Base-by-base conservation (phyloP, 495 filamentous ascomycete genomes). In the Aspergillus incahuasiensis region DNA sequence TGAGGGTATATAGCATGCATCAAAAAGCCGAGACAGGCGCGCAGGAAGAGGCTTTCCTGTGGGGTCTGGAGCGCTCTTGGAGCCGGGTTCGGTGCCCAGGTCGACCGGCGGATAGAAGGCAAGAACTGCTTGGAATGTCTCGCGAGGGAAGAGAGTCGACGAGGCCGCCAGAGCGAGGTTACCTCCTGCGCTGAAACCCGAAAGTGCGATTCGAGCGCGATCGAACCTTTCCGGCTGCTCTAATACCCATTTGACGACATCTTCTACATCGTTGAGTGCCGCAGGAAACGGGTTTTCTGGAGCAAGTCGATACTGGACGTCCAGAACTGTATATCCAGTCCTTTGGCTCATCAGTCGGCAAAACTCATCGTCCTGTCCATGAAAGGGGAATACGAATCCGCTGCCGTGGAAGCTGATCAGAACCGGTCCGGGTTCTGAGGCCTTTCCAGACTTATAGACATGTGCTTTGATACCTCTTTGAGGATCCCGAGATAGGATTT, bases 201-300 rank as follows among this genome's bases (percentile, higher is more conserved):
- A 76, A 16, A 77, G 47, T 13, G 74, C 72, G 15, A 78, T 44
- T 3, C 63, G 70, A 4, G 64, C 59, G 9, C 48, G 39, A 42
- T 77, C 66, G 39, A 74, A 78, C 19, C 67, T 61, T 5, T 68
- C 61, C 2, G 70, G 61, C 1, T 60, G 62, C 7, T 62, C 28
- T 0, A 70, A 61, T 4, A 70, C 70, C 55, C 72, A 73, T 8
- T 63, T 64, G 25, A 77, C 63, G 9, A 58, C 61, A 56, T 77
- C 74, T 54, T 78, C 71, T 32, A 81, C 87, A 58, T 95, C 90
- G 35, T 95, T 74, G 15, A 95, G 66, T 5, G 87, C 86, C 0
- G 86, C 79, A 15, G 89, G 89, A 67, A 94, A 94, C 0, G 88
- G 80, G 58, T 86, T 62, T 65, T 94, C 87, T 0, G 91, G 91